phyloP scores from a whole-genome alignment of 305 asterid species.

The Ilex paraguariensis region DNA sequence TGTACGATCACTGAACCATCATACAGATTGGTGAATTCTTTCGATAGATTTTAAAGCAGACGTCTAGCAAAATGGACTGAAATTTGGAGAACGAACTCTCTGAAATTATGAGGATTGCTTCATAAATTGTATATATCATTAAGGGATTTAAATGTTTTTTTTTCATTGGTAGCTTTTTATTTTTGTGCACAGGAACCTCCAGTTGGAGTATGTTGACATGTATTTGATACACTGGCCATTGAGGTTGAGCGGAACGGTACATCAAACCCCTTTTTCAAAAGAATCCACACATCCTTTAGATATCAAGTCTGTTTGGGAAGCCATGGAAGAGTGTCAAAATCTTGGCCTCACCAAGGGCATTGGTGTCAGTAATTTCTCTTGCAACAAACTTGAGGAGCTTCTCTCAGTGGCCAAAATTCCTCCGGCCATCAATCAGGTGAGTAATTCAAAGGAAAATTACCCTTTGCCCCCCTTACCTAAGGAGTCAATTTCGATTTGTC shows the following conservation, averaged over 20 bases:
- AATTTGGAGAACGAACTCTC: no score
- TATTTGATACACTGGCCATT: conserved; percentile 45
- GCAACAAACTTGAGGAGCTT: conserved; percentile 26
- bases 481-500: no score
- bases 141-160: no score
- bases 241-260: conserved; percentile 25
- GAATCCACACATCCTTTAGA: conserved; percentile 34
- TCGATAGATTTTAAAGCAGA: no score
- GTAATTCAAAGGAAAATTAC: no score
- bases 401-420: conserved; percentile 43
- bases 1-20: no score
- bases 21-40: no score
- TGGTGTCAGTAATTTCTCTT: conserved; percentile 56
- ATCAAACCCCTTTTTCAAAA: conserved; percentile 18
- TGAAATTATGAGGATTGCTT: no score
- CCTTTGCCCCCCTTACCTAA: no score
- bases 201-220: conserved; percentile 50
- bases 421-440: conserved; percentile 49
- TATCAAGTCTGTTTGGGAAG: conserved; percentile 51
- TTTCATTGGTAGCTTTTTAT: no score
- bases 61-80: no score
- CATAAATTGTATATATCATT: no score
- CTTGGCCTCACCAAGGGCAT: conserved; percentile 56
- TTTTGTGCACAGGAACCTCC: conserved; percentile 28
- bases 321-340: conserved; percentile 50